Evolutionary conservation across 2,329 filamentous ascomycete species (phyloP).

Genomic region (Scortechinia acanthostroma): DNA sequence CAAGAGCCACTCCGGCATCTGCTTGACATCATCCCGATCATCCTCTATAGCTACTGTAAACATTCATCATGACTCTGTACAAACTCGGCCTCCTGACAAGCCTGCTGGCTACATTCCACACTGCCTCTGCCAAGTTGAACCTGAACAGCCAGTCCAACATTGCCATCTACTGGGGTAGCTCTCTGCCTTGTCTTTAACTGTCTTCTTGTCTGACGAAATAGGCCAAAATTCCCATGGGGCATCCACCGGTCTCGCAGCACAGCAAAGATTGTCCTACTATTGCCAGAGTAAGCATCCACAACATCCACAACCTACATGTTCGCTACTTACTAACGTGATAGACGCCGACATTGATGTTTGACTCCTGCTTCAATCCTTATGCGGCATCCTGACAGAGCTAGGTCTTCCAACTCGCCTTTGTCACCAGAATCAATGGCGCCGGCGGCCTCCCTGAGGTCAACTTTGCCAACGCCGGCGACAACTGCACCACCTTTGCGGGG

Average conservation of each 20-base stretch:
- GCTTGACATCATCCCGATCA: no score
- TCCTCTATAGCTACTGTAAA: no score
- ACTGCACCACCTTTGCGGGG: slow-evolving; percentile 50
- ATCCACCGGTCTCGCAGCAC: slow-evolving; percentile 29
- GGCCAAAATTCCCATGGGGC: slow-evolving; percentile 52
- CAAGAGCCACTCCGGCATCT: no score
- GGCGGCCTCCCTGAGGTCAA: slow-evolving; percentile 44
- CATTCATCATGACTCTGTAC: no score
- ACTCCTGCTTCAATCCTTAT: not conserved
- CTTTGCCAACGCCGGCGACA: slow-evolving; percentile 55
- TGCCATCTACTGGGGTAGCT: slow-evolving; percentile 60
- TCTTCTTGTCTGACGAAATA: slow-evolving; percentile 6
- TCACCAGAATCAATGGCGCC: slow-evolving; percentile 44
- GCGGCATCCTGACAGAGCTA: not conserved
- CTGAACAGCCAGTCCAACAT: no score
- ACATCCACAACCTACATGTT: no score
- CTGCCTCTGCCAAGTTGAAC: no score
- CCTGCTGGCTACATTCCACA: no score
- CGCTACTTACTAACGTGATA: no score
- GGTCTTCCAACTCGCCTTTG: slow-evolving; percentile 53
- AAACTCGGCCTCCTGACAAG: no score
- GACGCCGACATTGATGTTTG: no score
- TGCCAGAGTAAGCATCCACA: slow-evolving; percentile 51
- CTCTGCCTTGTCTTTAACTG: not conserved
- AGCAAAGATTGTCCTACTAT: slow-evolving; percentile 48